Conservation (phyloP, 345 rosid species). For the Rubroshorea leprosula region DNA sequence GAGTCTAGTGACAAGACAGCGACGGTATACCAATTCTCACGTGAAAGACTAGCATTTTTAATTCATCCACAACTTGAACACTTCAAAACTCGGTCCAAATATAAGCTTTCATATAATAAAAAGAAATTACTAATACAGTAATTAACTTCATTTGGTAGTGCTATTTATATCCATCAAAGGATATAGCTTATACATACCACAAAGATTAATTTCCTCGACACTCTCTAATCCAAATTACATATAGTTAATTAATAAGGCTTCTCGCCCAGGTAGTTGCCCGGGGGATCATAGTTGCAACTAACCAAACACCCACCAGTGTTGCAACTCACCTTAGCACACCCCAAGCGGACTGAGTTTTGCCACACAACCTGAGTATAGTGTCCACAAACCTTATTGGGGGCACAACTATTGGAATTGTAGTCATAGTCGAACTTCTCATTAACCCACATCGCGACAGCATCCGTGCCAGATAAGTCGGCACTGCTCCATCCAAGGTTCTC, state of each 20-base stretch:
- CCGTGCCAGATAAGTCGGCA: conserved; percentile 28
- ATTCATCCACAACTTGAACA: too few species aligned
- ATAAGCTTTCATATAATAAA: too few species aligned
- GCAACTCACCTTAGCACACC: conserved; percentile 67
- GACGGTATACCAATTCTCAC: too few species aligned
- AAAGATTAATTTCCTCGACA: too few species aligned
- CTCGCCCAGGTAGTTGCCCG: conserved; percentile 33
- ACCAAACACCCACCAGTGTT: conserved; percentile 42
- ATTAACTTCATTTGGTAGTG: too few species aligned
- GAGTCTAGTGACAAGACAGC: too few species aligned
- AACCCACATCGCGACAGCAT: conserved; percentile 52
- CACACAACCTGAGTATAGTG: conserved; percentile 79
- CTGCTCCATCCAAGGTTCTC: conserved; percentile 52
- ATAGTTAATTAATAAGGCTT: conserved; percentile 9
- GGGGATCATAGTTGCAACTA: conserved; percentile 57
- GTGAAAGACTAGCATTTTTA: too few species aligned
- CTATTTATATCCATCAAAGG: too few species aligned
- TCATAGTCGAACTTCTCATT: conserved; percentile 45
- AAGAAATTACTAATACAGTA: too few species aligned
- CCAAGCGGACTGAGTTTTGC: conserved; percentile 43
- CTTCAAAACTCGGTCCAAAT: too few species aligned
- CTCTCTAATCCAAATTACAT: neutral
- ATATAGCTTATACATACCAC: too few species aligned
- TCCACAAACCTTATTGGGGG: conserved; percentile 38
- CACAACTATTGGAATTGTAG: conserved; percentile 44